These are phyloP conservation scores for Aphanomyces stellatus DNA, from an alignment of 352 stramenopile species.

Conservation along the genomic window DNA sequence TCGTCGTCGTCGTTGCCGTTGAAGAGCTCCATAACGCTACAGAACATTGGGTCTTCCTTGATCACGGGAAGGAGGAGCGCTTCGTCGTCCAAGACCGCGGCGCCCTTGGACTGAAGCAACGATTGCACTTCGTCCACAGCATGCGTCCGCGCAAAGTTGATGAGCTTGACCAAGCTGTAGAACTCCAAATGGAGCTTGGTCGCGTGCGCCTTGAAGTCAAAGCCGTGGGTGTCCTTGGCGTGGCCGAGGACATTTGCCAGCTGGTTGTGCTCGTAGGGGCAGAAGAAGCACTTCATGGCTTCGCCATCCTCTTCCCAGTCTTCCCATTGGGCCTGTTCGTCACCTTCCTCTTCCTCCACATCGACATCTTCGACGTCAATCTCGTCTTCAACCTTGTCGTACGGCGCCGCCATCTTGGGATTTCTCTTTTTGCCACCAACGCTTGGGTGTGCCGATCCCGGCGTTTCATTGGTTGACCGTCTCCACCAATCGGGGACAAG, in stretches of 20 bases:
- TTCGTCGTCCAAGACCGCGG: slow-evolving; percentile 46
- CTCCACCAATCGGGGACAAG: neutral
- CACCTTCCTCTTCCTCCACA: slow-evolving; percentile 23
- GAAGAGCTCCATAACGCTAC: slow-evolving; percentile 62
- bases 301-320: slow-evolving; percentile 74
- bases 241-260: slow-evolving; percentile 56
- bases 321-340: slow-evolving; percentile 81
- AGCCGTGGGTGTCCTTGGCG: slow-evolving; percentile 40
- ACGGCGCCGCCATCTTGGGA: neutral
- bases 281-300: slow-evolving; percentile 67
- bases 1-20: slow-evolving; percentile 45
- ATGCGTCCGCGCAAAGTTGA: slow-evolving; percentile 62
- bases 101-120: slow-evolving; percentile 36
- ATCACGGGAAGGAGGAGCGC: slow-evolving; percentile 70
- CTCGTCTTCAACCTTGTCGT: neutral
- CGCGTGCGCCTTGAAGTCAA: slow-evolving; percentile 53
- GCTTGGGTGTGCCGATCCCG: neutral
- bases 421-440: neutral
- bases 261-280: slow-evolving; percentile 31
- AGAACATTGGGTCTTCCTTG: slow-evolving; percentile 69
- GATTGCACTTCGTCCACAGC: slow-evolving; percentile 34
- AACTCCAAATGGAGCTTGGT: slow-evolving; percentile 46
- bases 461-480: neutral
- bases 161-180: slow-evolving; percentile 69
- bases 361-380: neutral